Evolutionary conservation across 2,329 filamentous ascomycete genomes (phyloP), one percentile per base, ranked within the genome.

Genomic region (Aureobasidium sp.): DNA sequence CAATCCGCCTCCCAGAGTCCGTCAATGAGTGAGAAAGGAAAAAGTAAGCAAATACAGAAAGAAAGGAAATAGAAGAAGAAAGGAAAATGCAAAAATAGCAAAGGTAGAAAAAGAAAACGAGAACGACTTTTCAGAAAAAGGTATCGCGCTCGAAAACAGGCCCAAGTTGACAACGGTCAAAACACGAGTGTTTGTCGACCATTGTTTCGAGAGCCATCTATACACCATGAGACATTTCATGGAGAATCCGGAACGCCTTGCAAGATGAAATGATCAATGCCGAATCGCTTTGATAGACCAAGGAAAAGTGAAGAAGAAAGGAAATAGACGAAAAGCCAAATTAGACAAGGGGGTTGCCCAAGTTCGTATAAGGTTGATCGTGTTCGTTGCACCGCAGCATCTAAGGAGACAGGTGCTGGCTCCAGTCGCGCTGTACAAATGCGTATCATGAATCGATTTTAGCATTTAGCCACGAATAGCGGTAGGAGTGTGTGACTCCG

Each of bases 401-500:
- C 16, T 27, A 11, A 14, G 41, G 41, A 51, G 49, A 51, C 41
- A 57, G 41, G 30, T 45, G 53, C 30, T 34, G 53, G 11, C 42
- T 29, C 53, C 41, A 30, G 21, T 34, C n/a, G n/a, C 48, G 54
- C 34, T 42, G 36, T 42, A 29, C 39, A 16, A 47, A 50, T 50
- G 41, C 57, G 25, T 27, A 25, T 59, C 25, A 59, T 30, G 25
- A 7, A 48, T 25, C 6, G 4, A 14, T 34, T 36, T 21, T 21
- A 25, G 27, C 36, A 25, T 47, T 49, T 63, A 74, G 44, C 72
- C 72, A 53, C 66, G 69, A 30, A 74, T 74, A 36, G 72, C 72
- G 8, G 72, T 73, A 44, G 70, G 71, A 34, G 68, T 67, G 5
- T 64, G 68, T 2, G 70, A 67, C 29, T 74, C 72, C 37, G 68